Percentiles rank a stretch among this genome's conserved stretches.
Evolutionary conservation across 306 rosid species (phyloP).

Genomic region (Echinosophora koreensis): DNA sequence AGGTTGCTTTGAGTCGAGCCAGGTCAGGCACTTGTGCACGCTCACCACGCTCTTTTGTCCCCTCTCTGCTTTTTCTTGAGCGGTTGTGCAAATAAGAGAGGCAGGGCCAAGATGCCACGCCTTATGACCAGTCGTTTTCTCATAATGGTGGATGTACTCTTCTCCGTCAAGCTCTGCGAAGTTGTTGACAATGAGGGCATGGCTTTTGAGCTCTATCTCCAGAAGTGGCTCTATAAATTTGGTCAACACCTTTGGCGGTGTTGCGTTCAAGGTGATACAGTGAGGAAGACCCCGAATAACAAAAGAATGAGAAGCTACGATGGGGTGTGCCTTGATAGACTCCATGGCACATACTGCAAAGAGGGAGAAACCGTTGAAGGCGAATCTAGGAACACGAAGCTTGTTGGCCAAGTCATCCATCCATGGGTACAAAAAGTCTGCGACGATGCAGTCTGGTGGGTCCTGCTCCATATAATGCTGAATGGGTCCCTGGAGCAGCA

Average conservation of each 20-base stretch:
- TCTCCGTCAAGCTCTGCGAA: constrained; percentile 50
- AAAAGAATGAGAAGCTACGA: too few species aligned
- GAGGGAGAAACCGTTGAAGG: constrained; percentile 43
- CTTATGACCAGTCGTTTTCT: constrained; percentile 35
- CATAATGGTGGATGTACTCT: constrained; percentile 42
- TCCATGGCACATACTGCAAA: constrained; percentile 48
- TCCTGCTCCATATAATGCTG: constrained; percentile 24
- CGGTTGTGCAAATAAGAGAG: constrained; percentile 25
- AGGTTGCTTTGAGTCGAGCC: constrained; percentile 43
- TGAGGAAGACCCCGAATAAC: constrained; percentile 36
- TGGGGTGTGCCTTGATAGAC: neutral
- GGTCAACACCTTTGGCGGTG: neutral
- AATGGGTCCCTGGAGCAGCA: constrained; percentile 31
- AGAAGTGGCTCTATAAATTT: neutral
- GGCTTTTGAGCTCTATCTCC: constrained; percentile 30
- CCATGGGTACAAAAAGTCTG: constrained; percentile 47
- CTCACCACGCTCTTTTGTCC: constrained; percentile 37
- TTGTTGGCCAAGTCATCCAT: constrained; percentile 41
- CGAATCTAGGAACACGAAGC: constrained; percentile 39
- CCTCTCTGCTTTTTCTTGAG: constrained; percentile 36
- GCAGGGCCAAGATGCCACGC: constrained; percentile 57
- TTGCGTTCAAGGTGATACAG: neutral
- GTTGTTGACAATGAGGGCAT: constrained; percentile 44
- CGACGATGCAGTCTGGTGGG: constrained; percentile 52
- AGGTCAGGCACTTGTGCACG: constrained; percentile 39